Conservation (phyloP, 192 early-diverging fungal species). For the Podila verticillata region DNA sequence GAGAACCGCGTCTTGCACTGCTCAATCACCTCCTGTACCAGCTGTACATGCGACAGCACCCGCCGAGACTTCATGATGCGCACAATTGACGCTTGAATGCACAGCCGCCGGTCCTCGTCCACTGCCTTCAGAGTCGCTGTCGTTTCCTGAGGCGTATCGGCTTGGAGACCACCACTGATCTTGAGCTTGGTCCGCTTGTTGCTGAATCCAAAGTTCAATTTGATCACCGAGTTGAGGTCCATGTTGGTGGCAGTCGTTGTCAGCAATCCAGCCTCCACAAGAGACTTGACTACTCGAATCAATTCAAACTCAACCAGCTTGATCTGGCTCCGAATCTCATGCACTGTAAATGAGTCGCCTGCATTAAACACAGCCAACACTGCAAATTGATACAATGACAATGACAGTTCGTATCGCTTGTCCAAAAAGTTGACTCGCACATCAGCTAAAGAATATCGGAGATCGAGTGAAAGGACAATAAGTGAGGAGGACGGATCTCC, state of each 20-base stretch:
- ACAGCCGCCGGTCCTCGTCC: conserved; percentile 82
- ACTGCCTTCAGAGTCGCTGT: conserved; percentile 66
- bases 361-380: conserved; percentile 77
- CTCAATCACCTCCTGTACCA: conserved; percentile 81
- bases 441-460: conserved; percentile 58
- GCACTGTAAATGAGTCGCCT: conserved; percentile 49
- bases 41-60: conserved; percentile 68
- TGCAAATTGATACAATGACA: conserved; percentile 76
- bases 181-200: conserved; percentile 89
- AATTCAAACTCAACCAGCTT: conserved; percentile 66
- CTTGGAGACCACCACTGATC: conserved; percentile 65
- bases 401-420: conserved; percentile 81
- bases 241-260: conserved; percentile 11
- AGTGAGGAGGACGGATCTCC: neutral
- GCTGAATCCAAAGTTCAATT: conserved; percentile 36
- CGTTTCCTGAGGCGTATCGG: conserved; percentile 70
- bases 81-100: conserved; percentile 87
- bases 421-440: conserved; percentile 72
- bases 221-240: conserved; percentile 9
- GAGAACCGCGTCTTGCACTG: conserved; percentile 75
- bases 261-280: conserved; percentile 30
- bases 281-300: conserved; percentile 67
- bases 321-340: conserved; percentile 66
- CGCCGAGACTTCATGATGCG: conserved; percentile 87
- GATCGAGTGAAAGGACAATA: too few relatives aligned